Percentiles rank a stretch among this genome's conserved stretches.
Evolutionary conservation across 306 rosid genomes (phyloP).

Genomic region (Canavalia gladiata): DNA sequence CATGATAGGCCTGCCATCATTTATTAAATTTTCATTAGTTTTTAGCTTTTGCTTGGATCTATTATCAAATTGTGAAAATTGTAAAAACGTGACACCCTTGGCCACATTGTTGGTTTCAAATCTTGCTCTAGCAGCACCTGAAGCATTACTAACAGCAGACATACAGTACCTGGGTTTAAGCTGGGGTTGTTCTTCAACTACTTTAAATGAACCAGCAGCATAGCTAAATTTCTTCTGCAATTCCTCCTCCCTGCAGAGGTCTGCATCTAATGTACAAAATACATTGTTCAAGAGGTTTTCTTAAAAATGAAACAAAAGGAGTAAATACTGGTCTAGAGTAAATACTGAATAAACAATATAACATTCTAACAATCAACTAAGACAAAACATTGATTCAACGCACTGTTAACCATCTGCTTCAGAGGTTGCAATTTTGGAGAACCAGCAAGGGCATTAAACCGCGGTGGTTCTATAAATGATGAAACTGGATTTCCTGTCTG

Average conservation of each 20-base stretch:
- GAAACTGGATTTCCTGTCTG: slow-evolving; percentile 55
- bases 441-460: slow-evolving; percentile 51
- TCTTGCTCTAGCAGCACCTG: slow-evolving; percentile 46
- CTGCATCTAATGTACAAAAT: slow-evolving; percentile 51
- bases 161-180: slow-evolving; percentile 50
- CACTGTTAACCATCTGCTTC: slow-evolving; percentile 61
- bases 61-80: slow-evolving; percentile 44
- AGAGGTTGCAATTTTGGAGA: slow-evolving; percentile 54
- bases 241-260: slow-evolving; percentile 49
- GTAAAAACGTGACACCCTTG: slow-evolving; percentile 52
- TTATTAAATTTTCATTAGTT: slow-evolving; percentile 44
- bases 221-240: slow-evolving; percentile 41
- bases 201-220: slow-evolving; percentile 48
- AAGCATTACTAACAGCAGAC: slow-evolving; percentile 49
- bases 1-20: slow-evolving; percentile 39
- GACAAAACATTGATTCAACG: slow-evolving; percentile 50
- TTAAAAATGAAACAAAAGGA: slow-evolving; percentile 38
- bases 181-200: slow-evolving; percentile 52
- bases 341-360: slow-evolving; percentile 13
- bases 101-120: slow-evolving; percentile 47
- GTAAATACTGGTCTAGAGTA: neutral
- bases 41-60: slow-evolving; percentile 39
- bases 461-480: slow-evolving; percentile 55
- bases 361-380: slow-evolving; percentile 40
- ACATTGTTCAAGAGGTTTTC: slow-evolving; percentile 40